These are phyloP conservation scores for Cyclocybe cylindracea DNA, from an alignment of 768 basidiomycete genomes.

Conservation along the genomic window DNA sequence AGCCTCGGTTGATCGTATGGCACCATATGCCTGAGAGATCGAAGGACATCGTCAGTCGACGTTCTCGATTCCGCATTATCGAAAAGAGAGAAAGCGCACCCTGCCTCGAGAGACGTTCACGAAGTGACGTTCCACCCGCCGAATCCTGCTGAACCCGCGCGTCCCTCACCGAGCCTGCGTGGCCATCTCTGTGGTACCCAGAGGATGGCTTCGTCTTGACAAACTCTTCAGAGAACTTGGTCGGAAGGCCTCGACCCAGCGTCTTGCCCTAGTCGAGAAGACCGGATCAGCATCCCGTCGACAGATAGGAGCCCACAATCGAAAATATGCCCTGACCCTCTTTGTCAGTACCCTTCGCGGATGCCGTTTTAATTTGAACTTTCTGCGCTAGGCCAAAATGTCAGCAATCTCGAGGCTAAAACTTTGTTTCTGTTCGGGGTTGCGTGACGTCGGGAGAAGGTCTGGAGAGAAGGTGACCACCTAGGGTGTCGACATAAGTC, in stretches of 20 bases:
- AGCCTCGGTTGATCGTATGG: slow-evolving; percentile 90
- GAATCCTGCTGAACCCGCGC: slow-evolving; percentile 62
- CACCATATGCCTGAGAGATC: slow-evolving; percentile 73
- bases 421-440: too few species aligned
- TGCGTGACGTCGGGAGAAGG: too few species aligned
- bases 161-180: slow-evolving; percentile 71
- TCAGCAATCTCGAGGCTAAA: too few species aligned
- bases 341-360: too few species aligned
- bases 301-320: too few species aligned
- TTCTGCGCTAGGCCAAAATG: too few species aligned
- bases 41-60: slow-evolving; percentile 1
- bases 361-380: too few species aligned
- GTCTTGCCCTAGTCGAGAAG: slow-evolving; percentile 59
- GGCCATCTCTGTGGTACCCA: slow-evolving; percentile 51
- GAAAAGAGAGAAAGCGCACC: slow-evolving; percentile 46
- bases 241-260: slow-evolving; percentile 72
- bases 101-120: slow-evolving; percentile 78
- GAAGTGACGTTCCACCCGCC: slow-evolving; percentile 87
- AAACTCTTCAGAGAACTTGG: slow-evolving; percentile 65
- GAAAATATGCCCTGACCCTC: too few species aligned
- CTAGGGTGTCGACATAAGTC: too few species aligned
- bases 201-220: slow-evolving; percentile 47
- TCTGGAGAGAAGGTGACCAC: too few species aligned
- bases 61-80: neutral
- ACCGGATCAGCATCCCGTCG: too few species aligned